Base-by-base conservation (phyloP, 495 filamentous ascomycete genomes). In the Lichenothelia convexa region DNA sequence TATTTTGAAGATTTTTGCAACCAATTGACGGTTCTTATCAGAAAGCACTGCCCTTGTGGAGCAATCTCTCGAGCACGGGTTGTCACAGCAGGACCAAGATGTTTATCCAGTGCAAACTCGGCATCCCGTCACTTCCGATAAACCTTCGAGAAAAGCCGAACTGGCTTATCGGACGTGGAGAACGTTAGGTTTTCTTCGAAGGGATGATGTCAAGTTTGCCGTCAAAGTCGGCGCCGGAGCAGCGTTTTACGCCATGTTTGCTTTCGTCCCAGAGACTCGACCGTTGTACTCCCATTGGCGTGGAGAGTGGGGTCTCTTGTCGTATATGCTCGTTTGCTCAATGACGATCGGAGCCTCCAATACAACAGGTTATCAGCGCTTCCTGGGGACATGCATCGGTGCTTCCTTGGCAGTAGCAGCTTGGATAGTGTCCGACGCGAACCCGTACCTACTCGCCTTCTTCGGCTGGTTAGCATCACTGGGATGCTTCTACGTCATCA, bases 311-410 rank as follows among this genome's bases (percentile, higher is more conserved):
- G 89, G 87, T 9, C 62, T 95, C 1, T 53, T 95, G 24, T 93
- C 87, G 0, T 97, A 93, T 59, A 97, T 97, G 89, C 68, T 95
- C 36, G 89, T 97, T 13, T 93, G 87, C 53, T 80, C 80, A 4
- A 94, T 94, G 87, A 95, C 87, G 0, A 83, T 93, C 27, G 89
- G 89, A 7, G 80, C 87, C 15, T 80, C 83, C 11, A 97, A 95
- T 47, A 92, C 85, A 15, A 92, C 87, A 4, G 84, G 83, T 3
- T 72, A 67, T 57, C 67, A 82, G 36, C 75, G 89, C 41, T 89
- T 94, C 45, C 57, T 79, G n/a, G 89, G 89, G 35, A 95, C 86
- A 4, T 67, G 80, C 38, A 58, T 93, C 17, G 89, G 89, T 15
- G 85, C 82, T 11, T 44, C 68, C 5, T 74, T 75, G 45, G 79